Base-by-base conservation (phyloP, 2,329 filamentous ascomycete genomes). In the Pezicula rhizophila region DNA sequence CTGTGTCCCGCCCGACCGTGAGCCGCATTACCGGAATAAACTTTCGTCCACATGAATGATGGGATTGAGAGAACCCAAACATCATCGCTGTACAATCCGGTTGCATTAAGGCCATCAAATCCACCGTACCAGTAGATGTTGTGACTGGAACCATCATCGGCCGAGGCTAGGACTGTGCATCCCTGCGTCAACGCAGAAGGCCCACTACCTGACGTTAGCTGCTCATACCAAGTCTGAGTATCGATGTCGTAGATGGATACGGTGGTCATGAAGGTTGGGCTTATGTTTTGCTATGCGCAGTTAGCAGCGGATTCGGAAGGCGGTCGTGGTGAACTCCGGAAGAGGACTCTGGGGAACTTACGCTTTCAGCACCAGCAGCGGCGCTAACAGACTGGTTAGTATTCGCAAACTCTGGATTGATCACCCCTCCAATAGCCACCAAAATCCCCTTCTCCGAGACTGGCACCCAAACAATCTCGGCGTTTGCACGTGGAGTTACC, bases 121-220 rank as follows among this genome's bases (percentile, higher is more conserved):
- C 85, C 85, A 11, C 84, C 85, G 60, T 84, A 89, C 70, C 89
- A 77, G 66, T 89, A 87, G 43, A 89, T 76, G 60, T 89, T 85
- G 60, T 87, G 86, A 17, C 80, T 85, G n/a, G 80, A 84, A 5
- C 84, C 84, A 60, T 87, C 84, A 10, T 83, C 76, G 12, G 82
- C 81, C 8, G 79, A 79, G 38, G 79, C 82, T 14, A 84, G 76
- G 0, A 84, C 80, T 10, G 83, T 80, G 59, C 84, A 87, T 0
- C 82, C 81, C 58, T 87, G 87, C 17, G 87, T 84, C 11, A 84
- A 76, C 42, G 84, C 79, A 1, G 74, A 67, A 0, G 84, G 82
- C 3, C 75, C 75, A 3, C 71, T 68, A 2, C 84, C 84, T 1
- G 75, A 76, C 0, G 84, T 87, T 26, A 79, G 69, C 66, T 89